These are phyloP conservation scores for Schizophyllum amplum DNA, from an alignment of 1,284 basidiomycete genomes.

Conservation along the genomic window DNA sequence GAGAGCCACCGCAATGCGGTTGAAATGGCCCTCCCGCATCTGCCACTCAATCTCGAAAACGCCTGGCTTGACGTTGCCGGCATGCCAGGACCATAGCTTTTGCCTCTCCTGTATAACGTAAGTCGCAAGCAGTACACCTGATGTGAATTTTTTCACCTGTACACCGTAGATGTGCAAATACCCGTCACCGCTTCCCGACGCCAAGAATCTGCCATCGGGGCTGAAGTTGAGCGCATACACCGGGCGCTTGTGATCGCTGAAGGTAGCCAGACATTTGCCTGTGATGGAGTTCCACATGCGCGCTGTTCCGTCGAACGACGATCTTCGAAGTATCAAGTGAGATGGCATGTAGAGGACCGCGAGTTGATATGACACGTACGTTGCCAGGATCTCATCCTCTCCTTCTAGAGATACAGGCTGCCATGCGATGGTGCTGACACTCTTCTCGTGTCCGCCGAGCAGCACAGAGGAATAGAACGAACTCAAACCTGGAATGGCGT, in stretches of 20 bases:
- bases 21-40: slow-evolving; percentile 25
- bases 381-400: slow-evolving; percentile 53
- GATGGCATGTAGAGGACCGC: neutral
- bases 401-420: slow-evolving; percentile 41
- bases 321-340: slow-evolving; percentile 28
- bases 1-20: slow-evolving; percentile 52
- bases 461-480: slow-evolving; percentile 30
- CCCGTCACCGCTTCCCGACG: slow-evolving; percentile 56
- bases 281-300: slow-evolving; percentile 72
- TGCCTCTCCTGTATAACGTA: slow-evolving; percentile 26
- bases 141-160: slow-evolving; percentile 23
- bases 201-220: slow-evolving; percentile 52
- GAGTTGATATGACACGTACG: slow-evolving; percentile 47
- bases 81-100: slow-evolving; percentile 51
- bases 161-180: slow-evolving; percentile 50
- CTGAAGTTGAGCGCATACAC: slow-evolving; percentile 63
- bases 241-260: slow-evolving; percentile 58
- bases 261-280: slow-evolving; percentile 61
- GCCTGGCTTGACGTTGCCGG: slow-evolving; percentile 39
- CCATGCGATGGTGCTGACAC: slow-evolving; percentile 70
- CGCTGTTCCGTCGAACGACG: slow-evolving; percentile 69
- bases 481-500: slow-evolving; percentile 6
- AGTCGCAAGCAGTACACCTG: neutral
- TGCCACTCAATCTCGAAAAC: slow-evolving; percentile 66
- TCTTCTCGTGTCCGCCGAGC: slow-evolving; percentile 55